These are phyloP conservation scores for Solanum clarkiae DNA, from an alignment of 257 asterid species.

Conservation along the genomic window DNA sequence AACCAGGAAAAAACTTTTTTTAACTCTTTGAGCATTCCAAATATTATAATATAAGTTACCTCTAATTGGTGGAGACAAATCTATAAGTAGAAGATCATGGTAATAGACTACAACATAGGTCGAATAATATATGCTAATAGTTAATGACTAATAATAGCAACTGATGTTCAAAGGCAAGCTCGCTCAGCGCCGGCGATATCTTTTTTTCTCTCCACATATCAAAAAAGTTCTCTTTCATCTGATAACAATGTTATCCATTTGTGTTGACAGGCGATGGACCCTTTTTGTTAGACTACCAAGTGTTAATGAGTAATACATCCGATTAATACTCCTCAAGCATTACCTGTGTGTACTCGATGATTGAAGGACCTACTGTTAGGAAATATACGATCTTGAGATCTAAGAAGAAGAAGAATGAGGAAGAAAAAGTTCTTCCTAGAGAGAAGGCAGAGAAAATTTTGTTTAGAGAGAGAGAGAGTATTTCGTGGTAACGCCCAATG, in stretches of 20 bases:
- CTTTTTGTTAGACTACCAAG: neutral
- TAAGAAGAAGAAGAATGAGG: too few relatives aligned
- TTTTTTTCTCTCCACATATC: neutral
- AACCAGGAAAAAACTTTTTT: neutral
- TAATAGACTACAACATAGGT: neutral
- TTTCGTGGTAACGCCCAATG: too few relatives aligned
- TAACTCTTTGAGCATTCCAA: neutral
- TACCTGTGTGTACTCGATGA: neutral
- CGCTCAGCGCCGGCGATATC: neutral
- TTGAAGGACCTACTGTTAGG: neutral
- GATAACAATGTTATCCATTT: neutral
- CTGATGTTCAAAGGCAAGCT: neutral
- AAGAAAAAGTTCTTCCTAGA: too few relatives aligned
- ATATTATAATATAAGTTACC: neutral
- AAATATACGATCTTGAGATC: too few relatives aligned
- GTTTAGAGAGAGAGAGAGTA: too few relatives aligned
- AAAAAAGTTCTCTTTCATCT: neutral
- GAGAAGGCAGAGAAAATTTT: too few relatives aligned
- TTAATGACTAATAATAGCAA: neutral
- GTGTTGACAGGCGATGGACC: neutral
- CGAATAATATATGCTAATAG: neutral
- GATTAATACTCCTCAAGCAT: neutral
- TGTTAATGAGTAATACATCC: neutral
- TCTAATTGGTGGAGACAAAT: neutral
- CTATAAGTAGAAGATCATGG: neutral